Percentiles rank a stretch among this genome's conserved stretches.
Conservation (phyloP, 495 filamentous ascomycete genomes). For the Penicillium mononematosum region DNA sequence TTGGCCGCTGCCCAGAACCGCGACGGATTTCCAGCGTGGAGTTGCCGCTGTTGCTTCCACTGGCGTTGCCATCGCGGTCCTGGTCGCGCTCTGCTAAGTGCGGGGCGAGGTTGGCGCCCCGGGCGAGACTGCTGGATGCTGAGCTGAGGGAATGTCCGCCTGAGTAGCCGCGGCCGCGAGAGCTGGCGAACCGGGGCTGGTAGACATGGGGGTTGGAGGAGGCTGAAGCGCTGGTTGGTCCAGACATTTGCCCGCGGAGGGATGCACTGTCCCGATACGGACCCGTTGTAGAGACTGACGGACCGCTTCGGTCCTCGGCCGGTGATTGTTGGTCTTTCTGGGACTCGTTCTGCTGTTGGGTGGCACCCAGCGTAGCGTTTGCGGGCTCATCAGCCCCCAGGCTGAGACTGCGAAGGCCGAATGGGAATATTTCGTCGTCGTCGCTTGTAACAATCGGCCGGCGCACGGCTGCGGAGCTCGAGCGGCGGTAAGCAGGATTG, state of each 20-base stretch:
- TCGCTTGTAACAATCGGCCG: constrained; percentile 54
- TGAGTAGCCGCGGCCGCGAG: constrained; percentile 43
- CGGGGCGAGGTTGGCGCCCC: constrained; percentile 36
- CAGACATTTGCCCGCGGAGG: constrained; percentile 34
- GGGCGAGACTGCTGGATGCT: constrained; percentile 45
- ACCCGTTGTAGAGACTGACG: constrained; percentile 44
- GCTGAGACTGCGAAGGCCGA: constrained; percentile 73
- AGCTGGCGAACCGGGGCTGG: constrained; percentile 42
- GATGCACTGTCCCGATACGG: constrained; percentile 39
- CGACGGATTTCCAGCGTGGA: constrained; percentile 39
- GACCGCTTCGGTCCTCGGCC: constrained; percentile 23
- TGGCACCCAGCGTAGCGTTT: constrained; percentile 54
- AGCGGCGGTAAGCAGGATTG: constrained; percentile 60
- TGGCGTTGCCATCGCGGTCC: constrained; percentile 52
- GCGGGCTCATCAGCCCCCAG: constrained; percentile 67
- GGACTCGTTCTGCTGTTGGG: constrained; percentile 51
- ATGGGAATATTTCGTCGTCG: constrained; percentile 58
- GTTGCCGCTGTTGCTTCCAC: constrained; percentile 51
- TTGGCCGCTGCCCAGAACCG: constrained; percentile 34
- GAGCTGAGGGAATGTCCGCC: constrained; percentile 45
- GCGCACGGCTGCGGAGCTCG: constrained; percentile 77
- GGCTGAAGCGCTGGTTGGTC: constrained; percentile 40
- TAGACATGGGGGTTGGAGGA: constrained; percentile 39
- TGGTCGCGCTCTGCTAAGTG: constrained; percentile 39
- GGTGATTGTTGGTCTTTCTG: constrained; percentile 32